Percentiles rank a stretch among this genome's conserved stretches.
Evolutionary conservation across 805 yeast species (phyloP).

Genomic region (Cyberlindnera japonica): DNA sequence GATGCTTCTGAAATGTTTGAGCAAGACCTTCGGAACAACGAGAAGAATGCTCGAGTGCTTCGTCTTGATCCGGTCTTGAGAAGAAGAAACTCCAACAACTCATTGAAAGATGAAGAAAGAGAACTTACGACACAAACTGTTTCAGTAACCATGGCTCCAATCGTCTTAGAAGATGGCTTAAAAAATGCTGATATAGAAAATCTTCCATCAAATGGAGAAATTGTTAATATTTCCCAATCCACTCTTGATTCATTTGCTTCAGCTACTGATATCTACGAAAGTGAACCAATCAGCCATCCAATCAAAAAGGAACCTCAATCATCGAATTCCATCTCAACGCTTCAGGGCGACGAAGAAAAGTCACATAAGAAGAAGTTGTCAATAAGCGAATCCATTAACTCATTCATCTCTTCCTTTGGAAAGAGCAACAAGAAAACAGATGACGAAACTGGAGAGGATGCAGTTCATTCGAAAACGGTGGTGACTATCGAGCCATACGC

Average conservation of each 20-base stretch:
- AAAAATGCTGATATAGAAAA: slow-evolving; percentile 11
- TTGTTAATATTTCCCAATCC: slow-evolving; percentile 17
- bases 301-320: slow-evolving; percentile 14
- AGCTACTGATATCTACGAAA: slow-evolving; percentile 22
- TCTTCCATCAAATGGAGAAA: neutral
- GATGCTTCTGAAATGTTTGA: slow-evolving; percentile 33
- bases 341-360: slow-evolving; percentile 6
- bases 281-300: slow-evolving; percentile 7
- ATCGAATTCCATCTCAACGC: slow-evolving; percentile 22
- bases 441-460: neutral
- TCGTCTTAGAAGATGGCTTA: slow-evolving; percentile 18
- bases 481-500: too few species aligned
- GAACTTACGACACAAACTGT: slow-evolving; percentile 14
- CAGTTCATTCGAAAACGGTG: too few species aligned
- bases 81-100: slow-evolving; percentile 26
- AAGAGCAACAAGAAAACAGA: slow-evolving; percentile 7
- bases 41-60: slow-evolving; percentile 19
- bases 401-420: slow-evolving; percentile 16
- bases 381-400: slow-evolving; percentile 21
- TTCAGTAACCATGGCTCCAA: slow-evolving; percentile 13
- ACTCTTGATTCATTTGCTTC: slow-evolving; percentile 23
- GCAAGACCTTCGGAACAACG: slow-evolving; percentile 32
- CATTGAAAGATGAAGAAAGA: slow-evolving; percentile 27
- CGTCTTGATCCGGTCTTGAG: slow-evolving; percentile 26
- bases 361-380: slow-evolving; percentile 21